These are phyloP conservation scores for Hibiscus mutabilis DNA, from an alignment of 345 rosid species.

Conservation along the genomic window DNA sequence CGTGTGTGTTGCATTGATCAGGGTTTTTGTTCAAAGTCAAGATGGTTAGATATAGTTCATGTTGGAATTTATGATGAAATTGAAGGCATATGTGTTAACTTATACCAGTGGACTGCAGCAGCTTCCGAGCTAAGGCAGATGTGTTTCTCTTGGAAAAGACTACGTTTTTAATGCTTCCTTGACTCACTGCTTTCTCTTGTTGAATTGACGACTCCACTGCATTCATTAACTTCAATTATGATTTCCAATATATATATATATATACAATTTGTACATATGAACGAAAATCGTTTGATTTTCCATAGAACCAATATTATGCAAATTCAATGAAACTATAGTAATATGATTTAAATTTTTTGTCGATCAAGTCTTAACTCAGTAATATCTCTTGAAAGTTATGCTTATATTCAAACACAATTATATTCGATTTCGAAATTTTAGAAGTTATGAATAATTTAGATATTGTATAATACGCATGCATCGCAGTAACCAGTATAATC, in stretches of 20 bases:
- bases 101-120: constrained; percentile 7
- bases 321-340: too few species aligned
- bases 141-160: constrained; percentile 5
- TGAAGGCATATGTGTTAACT: background rate
- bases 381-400: too few species aligned
- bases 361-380: too few species aligned
- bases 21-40: background rate
- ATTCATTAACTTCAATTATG: background rate
- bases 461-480: too few species aligned
- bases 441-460: too few species aligned
- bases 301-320: background rate
- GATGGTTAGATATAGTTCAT: too few species aligned
- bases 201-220: constrained; percentile 3
- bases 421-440: too few species aligned
- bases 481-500: too few species aligned
- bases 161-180: background rate
- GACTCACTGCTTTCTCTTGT: background rate
- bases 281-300: background rate
- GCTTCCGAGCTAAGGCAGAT: constrained; percentile 1
- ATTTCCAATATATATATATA: background rate
- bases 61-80: background rate
- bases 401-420: too few species aligned
- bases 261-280: too few species aligned
- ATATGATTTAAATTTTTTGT: too few species aligned
- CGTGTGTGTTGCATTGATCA: background rate